A percentile compares a stretch with the other conserved stretches of the same genome.
phyloP scores from a whole-genome alignment of 768 basidiomycete species.

The Amanita pallidorosea region DNA sequence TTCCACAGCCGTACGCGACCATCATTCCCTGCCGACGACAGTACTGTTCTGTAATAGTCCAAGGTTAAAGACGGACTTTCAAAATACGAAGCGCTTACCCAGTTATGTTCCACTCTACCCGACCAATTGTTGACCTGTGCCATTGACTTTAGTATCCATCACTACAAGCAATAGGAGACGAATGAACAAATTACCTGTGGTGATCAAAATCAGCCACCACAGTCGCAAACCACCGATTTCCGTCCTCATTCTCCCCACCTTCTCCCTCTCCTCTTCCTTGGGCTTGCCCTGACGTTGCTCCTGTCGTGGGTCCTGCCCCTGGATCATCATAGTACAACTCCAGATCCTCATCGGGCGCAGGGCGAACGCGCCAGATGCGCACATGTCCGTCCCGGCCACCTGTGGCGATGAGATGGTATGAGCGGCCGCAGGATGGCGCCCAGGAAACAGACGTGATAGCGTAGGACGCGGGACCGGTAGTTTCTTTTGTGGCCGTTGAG shows the following conservation, averaged over 20 bases:
- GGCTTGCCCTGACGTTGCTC: background rate
- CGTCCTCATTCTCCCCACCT: slow-evolving; percentile 23
- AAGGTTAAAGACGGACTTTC: background rate
- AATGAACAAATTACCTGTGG: slow-evolving; percentile 45
- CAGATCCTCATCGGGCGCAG: slow-evolving; percentile 14
- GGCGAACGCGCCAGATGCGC: slow-evolving; percentile 79
- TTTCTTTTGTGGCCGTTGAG: slow-evolving; percentile 5
- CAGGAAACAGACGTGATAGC: slow-evolving; percentile 82
- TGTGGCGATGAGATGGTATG: slow-evolving; percentile 90
- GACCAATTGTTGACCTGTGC: slow-evolving; percentile 57
- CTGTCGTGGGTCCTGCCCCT: background rate
- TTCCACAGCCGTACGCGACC: slow-evolving; percentile 81
- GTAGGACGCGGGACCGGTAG: slow-evolving; percentile 29
- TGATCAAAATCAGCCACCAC: slow-evolving; percentile 83
- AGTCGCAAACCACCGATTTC: slow-evolving; percentile 58
- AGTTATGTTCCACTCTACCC: slow-evolving; percentile 93
- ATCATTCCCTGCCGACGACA: slow-evolving; percentile 79
- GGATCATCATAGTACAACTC: slow-evolving; percentile 23
- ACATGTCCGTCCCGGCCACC: slow-evolving; percentile 84
- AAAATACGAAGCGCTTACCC: slow-evolving; percentile 34
- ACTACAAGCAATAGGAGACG: background rate
- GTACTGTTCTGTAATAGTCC: slow-evolving; percentile 48
- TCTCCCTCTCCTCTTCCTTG: slow-evolving; percentile 17
- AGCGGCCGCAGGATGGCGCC: slow-evolving; percentile 90
- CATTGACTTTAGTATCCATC: background rate